These are phyloP conservation scores for Phragmites australis DNA, from an alignment of 176 grass and related monocot genomes.

Conservation along the genomic window DNA sequence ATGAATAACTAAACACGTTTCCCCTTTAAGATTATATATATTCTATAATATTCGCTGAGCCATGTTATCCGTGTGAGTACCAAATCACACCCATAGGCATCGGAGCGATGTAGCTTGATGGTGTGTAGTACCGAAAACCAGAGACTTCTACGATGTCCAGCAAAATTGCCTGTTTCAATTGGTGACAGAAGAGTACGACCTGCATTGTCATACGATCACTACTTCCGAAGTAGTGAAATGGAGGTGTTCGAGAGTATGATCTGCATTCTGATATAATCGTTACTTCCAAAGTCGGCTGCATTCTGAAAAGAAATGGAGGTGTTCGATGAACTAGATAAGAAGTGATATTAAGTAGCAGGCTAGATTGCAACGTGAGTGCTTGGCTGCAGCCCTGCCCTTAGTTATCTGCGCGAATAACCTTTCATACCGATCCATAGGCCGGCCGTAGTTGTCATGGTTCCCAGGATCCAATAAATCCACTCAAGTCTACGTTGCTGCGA, in stretches of 20 bases:
- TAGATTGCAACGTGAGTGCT: not conserved
- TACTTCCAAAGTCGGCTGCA: not conserved
- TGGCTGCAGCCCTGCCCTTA: not conserved
- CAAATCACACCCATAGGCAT: no score
- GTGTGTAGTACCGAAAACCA: not conserved
- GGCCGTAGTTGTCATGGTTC: no score
- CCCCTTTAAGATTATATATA: no score
- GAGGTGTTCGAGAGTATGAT: not conserved
- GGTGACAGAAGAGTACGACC: not conserved
- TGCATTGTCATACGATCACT: no score
- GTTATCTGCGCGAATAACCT: not conserved
- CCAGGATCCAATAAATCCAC: no score
- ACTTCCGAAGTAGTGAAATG: no score
- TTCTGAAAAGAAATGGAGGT: not conserved
- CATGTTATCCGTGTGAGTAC: no score
- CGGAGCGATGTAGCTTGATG: not conserved
- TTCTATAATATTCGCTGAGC: no score
- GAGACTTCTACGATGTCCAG: not conserved
- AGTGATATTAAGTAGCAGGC: not conserved
- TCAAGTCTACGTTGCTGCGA: no score
- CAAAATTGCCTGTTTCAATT: not conserved
- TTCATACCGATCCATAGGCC: not conserved
- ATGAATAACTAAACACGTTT: no score
- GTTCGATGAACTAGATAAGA: constrained; percentile 11
- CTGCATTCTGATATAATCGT: not conserved